Conservation (phyloP, 1,284 basidiomycete genomes). For the Mycena citricolor region DNA sequence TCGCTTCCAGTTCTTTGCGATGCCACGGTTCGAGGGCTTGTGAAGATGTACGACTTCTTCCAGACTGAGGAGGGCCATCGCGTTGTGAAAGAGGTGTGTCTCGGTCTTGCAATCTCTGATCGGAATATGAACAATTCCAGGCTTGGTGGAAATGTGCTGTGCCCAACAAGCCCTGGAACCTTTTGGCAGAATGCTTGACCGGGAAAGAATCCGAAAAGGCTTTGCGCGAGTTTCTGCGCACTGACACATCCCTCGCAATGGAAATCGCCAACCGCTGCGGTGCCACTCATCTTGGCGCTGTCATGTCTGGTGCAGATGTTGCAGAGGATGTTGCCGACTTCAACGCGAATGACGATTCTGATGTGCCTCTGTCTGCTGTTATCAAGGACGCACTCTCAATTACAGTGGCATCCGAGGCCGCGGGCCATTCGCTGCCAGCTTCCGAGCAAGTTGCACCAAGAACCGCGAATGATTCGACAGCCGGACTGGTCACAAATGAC, state of each 20-base stretch:
- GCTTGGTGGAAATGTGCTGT: conserved; percentile 13
- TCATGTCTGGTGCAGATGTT: not conserved
- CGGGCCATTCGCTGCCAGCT: too few species aligned
- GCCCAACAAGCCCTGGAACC: not conserved
- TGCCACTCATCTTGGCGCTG: not conserved
- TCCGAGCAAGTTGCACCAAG: too few species aligned
- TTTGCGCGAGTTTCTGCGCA: conserved; percentile 1
- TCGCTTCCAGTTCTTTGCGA: conserved; percentile 1
- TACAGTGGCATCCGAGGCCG: too few species aligned
- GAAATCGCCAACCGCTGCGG: conserved; percentile 13
- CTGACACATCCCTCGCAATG: conserved; percentile 5
- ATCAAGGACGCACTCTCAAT: not conserved
- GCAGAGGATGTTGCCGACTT: not conserved
- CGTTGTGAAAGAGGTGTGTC: conserved; percentile 5
- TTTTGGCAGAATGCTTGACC: conserved; percentile 2
- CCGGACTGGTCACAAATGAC: too few species aligned
- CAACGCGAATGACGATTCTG: not conserved
- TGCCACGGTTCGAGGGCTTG: conserved; percentile 5
- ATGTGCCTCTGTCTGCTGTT: conserved; percentile 1
- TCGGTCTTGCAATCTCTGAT: too few species aligned
- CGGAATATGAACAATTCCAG: not conserved
- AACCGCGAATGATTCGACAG: too few species aligned
- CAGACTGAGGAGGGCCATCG: not conserved
- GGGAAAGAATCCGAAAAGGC: conserved; percentile 6
- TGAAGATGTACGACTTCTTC: conserved; percentile 11